A percentile compares a stretch with the other conserved stretches of the same genome.
These are phyloP conservation scores for Puccinia brachypodii DNA, from an alignment of 1,284 basidiomycete species.

Conservation along the genomic window DNA sequence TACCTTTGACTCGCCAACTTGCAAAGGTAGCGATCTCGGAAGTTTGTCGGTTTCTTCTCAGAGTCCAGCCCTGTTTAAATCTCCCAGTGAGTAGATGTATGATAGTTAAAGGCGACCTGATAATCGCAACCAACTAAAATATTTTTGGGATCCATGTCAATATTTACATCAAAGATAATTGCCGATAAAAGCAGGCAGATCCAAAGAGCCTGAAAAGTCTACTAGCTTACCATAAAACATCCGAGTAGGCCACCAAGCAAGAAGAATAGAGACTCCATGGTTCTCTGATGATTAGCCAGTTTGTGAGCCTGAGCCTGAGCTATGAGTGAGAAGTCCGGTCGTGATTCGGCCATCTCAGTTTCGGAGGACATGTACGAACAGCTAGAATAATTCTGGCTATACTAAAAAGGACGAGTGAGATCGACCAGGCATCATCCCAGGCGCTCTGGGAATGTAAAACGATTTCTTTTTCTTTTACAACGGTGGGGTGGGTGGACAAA, in stretches of 20 bases:
- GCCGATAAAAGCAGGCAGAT: not conserved
- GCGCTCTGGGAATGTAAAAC: not conserved
- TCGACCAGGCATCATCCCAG: not conserved
- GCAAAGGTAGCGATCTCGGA: not conserved
- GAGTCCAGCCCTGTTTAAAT: slow-evolving; percentile 19
- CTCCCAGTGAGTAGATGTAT: not conserved
- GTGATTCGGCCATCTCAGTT: not conserved
- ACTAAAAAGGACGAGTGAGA: not conserved
- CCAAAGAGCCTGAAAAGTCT: not conserved
- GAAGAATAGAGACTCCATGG: not conserved
- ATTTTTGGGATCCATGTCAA: not conserved
- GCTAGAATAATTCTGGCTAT: not conserved
- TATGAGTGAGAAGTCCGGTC: not conserved
- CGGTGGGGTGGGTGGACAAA: not conserved
- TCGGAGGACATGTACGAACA: not conserved
- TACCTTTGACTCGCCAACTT: slow-evolving; percentile 2
- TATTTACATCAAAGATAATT: not conserved
- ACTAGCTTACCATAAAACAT: not conserved
- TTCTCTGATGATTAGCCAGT: not conserved
- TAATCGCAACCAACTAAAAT: slow-evolving; percentile 2
- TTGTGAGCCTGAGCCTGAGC: not conserved
- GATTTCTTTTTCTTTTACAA: not conserved
- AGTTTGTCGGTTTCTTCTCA: slow-evolving; percentile 18
- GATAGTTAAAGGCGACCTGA: slow-evolving; percentile 16
- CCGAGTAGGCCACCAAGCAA: slow-evolving; percentile 6